phyloP scores from a whole-genome alignment of 371 early-diverging fungal species.

The Rhizopus delemar region DNA sequence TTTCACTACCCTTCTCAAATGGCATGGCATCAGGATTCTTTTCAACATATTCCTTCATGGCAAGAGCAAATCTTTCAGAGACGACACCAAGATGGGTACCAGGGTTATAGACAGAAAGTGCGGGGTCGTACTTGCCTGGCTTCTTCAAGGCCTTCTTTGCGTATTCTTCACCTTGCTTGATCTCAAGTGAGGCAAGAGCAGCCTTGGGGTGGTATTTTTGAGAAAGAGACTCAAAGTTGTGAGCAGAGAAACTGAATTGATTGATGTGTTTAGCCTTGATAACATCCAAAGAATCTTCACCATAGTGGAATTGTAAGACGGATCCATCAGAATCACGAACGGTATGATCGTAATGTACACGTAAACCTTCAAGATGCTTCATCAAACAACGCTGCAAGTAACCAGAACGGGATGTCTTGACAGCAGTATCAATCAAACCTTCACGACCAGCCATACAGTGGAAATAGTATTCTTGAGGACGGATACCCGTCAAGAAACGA shows the following conservation, averaged over 20 bases:
- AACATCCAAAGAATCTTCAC: constrained; percentile 99
- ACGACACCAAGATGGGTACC: constrained; percentile 87
- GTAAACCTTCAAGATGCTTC: constrained; percentile 98
- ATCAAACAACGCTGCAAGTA: constrained; percentile 99
- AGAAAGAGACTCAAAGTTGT: constrained; percentile 84
- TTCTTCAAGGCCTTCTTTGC: constrained; percentile 80
- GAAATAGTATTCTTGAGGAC: constrained; percentile 92
- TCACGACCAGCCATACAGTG: constrained; percentile 99
- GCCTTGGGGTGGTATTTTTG: constrained; percentile 79
- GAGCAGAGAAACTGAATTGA: constrained; percentile 92
- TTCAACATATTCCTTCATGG: constrained; percentile 71
- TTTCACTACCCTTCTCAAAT: constrained; percentile 52
- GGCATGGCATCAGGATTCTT: constrained; percentile 65
- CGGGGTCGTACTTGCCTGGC: constrained; percentile 77
- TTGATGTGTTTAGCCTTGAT: constrained; percentile 90
- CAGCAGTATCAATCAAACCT: constrained; percentile 99
- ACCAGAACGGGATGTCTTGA: constrained; percentile 99
- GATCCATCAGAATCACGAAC: constrained; percentile 95
- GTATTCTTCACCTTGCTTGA: constrained; percentile 75
- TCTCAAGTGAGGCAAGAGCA: constrained; percentile 73
- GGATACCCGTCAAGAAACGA: constrained; percentile 99
- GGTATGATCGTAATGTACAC: constrained; percentile 96
- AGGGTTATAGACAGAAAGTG: constrained; percentile 80
- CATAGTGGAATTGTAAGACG: constrained; percentile 98
- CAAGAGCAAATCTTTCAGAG: constrained; percentile 79